These are phyloP conservation scores for Firmiana major DNA, from an alignment of 345 rosid species.

Conservation along the genomic window DNA sequence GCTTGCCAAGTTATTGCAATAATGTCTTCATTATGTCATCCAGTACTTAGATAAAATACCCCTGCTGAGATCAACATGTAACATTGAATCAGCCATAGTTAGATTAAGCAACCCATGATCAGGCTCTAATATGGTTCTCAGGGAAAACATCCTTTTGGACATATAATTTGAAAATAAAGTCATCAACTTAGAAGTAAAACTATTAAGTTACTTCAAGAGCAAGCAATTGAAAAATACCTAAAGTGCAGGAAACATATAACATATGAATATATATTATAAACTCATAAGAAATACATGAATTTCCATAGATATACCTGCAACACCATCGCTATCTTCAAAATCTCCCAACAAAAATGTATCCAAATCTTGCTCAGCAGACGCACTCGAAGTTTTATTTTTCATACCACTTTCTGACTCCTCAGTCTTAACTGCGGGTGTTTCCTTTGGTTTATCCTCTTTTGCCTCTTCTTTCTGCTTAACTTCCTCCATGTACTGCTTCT, in stretches of 20 bases:
- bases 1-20: background rate
- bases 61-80: background rate
- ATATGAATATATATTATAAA: background rate
- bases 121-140: background rate
- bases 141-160: background rate
- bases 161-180: background rate
- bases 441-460: constrained; percentile 44
- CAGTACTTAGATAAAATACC: background rate
- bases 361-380: constrained; percentile 65
- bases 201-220: background rate
- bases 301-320: constrained; percentile 44
- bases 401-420: constrained; percentile 38
- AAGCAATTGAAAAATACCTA: constrained; percentile 5
- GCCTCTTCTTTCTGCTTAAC: constrained; percentile 54
- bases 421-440: constrained; percentile 35
- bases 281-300: background rate
- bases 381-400: constrained; percentile 45
- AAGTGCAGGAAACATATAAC: background rate
- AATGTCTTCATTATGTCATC: background rate
- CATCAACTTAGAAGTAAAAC: background rate
- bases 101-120: background rate
- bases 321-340: constrained; percentile 84
- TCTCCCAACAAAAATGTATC: constrained; percentile 91
- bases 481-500: constrained; percentile 74
- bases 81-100: background rate